Conservation (phyloP, 768 basidiomycete species). For the Candolleomyces eurysporus region DNA sequence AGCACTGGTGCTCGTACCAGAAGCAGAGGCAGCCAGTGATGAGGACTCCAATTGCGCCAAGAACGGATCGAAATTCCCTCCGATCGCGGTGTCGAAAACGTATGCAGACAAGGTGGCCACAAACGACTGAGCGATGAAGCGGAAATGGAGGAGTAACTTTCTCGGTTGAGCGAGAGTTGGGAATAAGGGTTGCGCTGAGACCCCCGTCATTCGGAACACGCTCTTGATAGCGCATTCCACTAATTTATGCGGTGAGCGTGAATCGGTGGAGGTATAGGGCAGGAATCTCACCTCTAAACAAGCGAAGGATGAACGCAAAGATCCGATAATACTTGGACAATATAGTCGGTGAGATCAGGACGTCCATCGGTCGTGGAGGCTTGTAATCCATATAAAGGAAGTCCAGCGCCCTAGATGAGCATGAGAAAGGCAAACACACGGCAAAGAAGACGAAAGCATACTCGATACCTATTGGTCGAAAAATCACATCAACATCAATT, state of each 20-base stretch:
- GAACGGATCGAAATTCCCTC: conserved; percentile 74
- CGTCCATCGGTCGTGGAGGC: conserved; percentile 74
- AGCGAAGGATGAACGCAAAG: conserved; percentile 75
- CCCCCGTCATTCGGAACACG: conserved; percentile 61
- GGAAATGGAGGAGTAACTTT: conserved; percentile 60
- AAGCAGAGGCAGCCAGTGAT: not conserved
- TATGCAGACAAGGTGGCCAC: conserved; percentile 66
- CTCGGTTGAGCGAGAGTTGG: conserved; percentile 53
- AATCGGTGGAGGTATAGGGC: not conserved
- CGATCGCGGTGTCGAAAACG: conserved; percentile 79
- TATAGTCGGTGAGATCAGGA: conserved; percentile 67
- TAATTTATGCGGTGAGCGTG: conserved; percentile 20
- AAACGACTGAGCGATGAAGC: conserved; percentile 74
- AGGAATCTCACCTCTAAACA: conserved; percentile 64
- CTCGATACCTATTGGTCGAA: conserved; percentile 42
- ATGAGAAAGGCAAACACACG: not conserved
- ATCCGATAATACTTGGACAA: conserved; percentile 86
- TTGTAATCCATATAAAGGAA: conserved; percentile 90
- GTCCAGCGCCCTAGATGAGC: conserved; percentile 65
- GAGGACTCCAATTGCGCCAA: conserved; percentile 36
- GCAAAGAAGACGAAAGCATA: conserved; percentile 21
- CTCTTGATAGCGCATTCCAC: conserved; percentile 69
- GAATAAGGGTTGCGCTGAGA: conserved; percentile 46
- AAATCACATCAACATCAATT: conserved; percentile 2
- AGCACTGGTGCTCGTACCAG: not conserved